These are phyloP conservation scores for Trichosanthes cucumerina DNA, from an alignment of 306 rosid genomes.

Conservation along the genomic window DNA sequence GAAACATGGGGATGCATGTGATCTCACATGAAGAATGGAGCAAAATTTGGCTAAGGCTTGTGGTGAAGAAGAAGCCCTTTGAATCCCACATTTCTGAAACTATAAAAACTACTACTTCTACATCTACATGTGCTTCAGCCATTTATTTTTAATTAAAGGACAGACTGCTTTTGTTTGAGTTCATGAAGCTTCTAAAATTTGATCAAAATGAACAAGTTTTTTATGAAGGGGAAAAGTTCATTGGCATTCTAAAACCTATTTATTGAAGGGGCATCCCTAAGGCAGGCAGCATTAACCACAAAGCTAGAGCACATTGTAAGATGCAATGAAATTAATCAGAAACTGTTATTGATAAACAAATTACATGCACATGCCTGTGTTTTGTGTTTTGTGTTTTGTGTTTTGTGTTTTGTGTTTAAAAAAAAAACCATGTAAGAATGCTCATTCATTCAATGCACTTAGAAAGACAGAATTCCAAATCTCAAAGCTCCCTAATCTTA, in stretches of 20 bases:
- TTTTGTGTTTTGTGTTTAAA: neutral
- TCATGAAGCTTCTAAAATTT: neutral
- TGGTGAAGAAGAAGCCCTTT: neutral
- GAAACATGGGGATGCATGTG: constrained; percentile 13
- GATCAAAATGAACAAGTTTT: neutral
- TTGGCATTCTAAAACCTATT: neutral
- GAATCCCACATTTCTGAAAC: neutral
- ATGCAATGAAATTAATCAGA: constrained; percentile 2
- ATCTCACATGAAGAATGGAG: constrained; percentile 14
- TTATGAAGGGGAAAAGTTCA: neutral
- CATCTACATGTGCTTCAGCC: constrained; percentile 4
- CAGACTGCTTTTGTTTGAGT: neutral
- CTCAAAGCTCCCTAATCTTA: neutral
- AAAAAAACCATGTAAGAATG: neutral
- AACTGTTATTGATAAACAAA: neutral
- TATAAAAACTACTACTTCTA: neutral
- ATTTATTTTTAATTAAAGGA: neutral
- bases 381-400: neutral
- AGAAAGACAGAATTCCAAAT: neutral
- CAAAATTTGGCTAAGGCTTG: constrained; percentile 6
- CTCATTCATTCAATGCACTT: constrained; percentile 13
- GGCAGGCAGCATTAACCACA: neutral
- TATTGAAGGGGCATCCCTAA: neutral
- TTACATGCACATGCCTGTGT: constrained; percentile 4
- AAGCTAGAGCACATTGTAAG: neutral